Base-by-base conservation (phyloP, 768 basidiomycete genomes). In the Lentinula guzmanii region DNA sequence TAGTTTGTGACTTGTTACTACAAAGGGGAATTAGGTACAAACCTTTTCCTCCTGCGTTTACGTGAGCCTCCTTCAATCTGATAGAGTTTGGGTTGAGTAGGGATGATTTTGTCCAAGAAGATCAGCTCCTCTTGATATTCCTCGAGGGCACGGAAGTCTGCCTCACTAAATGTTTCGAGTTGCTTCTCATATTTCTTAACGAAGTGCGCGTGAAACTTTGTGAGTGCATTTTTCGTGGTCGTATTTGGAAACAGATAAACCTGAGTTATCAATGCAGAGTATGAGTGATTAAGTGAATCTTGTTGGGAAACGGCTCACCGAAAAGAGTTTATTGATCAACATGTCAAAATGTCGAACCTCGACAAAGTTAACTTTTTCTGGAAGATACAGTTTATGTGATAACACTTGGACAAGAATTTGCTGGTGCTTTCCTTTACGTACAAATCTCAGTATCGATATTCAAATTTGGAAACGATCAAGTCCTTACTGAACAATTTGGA, bases 361-460 rank as follows among this genome's bases (percentile, higher is more conserved):
- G 67, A 85, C 81, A 39, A 89, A 86, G 63, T 89, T 89, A 0
- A 86, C 83, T 33, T 78, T 75, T 52, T 86, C 86, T 0, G 94
- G 92, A 8, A 95, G 73, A 67, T 90, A 72, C 1, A 90, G 71
- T 66, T 86, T 87, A 59, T 74, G 74, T 13, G 93, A 76, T n/a
- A 85, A 73, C 15, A n/a, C 45, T 50, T 88, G 86, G 53, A 80
- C 84, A 9, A 91, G 69, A 0, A 80, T 78, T 67, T 85, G 87
- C 68, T 83, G 85, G 62, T 87, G 82, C 5, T 89, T 86, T 70
- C 82, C 91, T 28, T 3, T 28, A 28, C 28, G 28, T 91, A 65
- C 34, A 16, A 53, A 56, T 11, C 15, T 50, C 31, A 7, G 34
- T 16, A 42, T 16, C 10, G 8, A 39, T 15, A 21, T 48, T 15